Percentiles rank a stretch among this genome's conserved stretches.
Evolutionary conservation across 805 yeast species (phyloP).

Genomic region (Candida piceae): DNA sequence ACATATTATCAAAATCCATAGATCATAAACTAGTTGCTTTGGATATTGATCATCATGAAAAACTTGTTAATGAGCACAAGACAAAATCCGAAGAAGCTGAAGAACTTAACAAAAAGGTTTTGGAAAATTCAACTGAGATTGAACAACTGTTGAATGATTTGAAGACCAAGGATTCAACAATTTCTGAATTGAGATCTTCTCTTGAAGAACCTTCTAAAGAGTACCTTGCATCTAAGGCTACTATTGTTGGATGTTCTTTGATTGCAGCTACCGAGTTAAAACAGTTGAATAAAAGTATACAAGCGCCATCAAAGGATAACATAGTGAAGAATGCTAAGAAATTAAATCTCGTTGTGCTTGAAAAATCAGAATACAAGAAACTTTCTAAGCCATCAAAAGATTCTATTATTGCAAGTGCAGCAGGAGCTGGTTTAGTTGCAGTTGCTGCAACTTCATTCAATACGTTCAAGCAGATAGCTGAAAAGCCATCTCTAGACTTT

Average conservation of each 20-base stretch:
- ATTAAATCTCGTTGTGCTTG: constrained; percentile 33
- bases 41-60: constrained; percentile 1
- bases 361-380: constrained; percentile 6
- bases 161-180: not conserved
- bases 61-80: constrained; percentile 2
- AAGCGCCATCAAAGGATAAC: constrained; percentile 5
- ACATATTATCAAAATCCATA: constrained; percentile 20
- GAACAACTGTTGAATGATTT: not conserved
- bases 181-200: not conserved
- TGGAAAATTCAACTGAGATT: constrained; percentile 2
- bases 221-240: not conserved
- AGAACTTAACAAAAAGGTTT: constrained; percentile 1
- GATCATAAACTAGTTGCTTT: constrained; percentile 6
- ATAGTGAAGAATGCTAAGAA: constrained; percentile 24
- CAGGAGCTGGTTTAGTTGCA: constrained; percentile 32
- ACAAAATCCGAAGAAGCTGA: constrained; percentile 1
- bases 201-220: not conserved
- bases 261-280: not conserved
- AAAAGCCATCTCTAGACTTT: constrained; percentile 25
- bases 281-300: not conserved
- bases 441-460: constrained; percentile 28
- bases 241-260: not conserved
- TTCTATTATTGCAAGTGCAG: constrained; percentile 22
- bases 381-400: constrained; percentile 4
- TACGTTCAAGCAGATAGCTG: constrained; percentile 11